Percentiles rank a stretch among this genome's conserved stretches.
phyloP scores from a whole-genome alignment of 148 eudicot species.

The Diospyros lotus region DNA sequence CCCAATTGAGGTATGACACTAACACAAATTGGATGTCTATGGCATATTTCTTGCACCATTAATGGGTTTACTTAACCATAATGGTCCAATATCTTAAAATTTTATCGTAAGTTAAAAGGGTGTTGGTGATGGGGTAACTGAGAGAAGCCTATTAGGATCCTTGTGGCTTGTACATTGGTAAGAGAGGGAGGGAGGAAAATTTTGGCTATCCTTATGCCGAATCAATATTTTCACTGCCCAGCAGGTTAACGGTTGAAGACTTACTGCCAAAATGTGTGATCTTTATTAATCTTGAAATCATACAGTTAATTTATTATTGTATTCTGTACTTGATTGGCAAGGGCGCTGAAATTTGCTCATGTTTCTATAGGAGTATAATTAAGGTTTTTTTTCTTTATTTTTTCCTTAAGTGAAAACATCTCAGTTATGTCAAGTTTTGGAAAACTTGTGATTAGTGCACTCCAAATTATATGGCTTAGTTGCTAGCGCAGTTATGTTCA shows the following conservation, averaged over 20 bases:
- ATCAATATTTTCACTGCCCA: background rate
- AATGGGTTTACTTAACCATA: background rate
- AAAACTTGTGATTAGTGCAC: background rate
- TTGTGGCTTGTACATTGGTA: too few species aligned
- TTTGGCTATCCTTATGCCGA: background rate
- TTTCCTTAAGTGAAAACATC: background rate
- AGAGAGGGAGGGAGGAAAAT: background rate
- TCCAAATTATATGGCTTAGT: background rate
- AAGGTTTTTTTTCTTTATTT: too few species aligned
- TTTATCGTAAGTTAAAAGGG: background rate
- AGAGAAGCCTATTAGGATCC: too few species aligned
- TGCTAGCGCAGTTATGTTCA: too few species aligned
- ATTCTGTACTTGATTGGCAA: background rate
- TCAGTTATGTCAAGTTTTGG: background rate
- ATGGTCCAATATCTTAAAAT: background rate
- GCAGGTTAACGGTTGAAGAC: background rate
- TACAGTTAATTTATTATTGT: background rate
- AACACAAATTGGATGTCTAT: background rate
- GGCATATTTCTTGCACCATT: background rate
- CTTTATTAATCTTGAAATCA: background rate
- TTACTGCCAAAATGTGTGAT: background rate
- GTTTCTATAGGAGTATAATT: background rate
- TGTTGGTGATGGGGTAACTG: too few species aligned
- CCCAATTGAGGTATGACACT: constrained; percentile 62
- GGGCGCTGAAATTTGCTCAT: background rate